Evolutionary conservation across 2,329 filamentous ascomycete species (phyloP), one percentile per base, ranked within the genome.

Genomic region (Coniochaeta sp.): DNA sequence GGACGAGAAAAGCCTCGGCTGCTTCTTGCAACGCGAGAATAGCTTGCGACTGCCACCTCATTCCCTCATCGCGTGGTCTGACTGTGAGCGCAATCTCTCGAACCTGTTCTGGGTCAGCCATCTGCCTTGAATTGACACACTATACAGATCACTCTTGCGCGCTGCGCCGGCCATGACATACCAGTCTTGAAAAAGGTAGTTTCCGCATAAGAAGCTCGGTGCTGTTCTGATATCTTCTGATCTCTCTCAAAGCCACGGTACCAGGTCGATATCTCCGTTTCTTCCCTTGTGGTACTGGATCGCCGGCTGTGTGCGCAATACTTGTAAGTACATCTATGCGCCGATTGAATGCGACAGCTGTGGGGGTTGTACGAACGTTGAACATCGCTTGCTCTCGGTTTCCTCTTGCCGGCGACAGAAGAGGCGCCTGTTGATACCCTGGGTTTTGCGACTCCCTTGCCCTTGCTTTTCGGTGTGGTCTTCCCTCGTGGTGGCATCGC

Each of bases 41-140:
- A 58, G 95, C 93, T 69, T 96, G 93, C 59, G 90, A 96, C 78
- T 98, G 95, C 93, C 95, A 99, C 67, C 93, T 86, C 74, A 98
- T 86, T 62, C 90, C 88, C 60, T 86, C 79, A 62, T 84, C 85
- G 38, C 75, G 74, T 4, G 85, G 83, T 19, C 87, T 85, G 62
- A 88, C 80, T 1, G 81, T 76, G 30, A 90, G 71, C 4, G 89
- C 89, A 65, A 92, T 90, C 76, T 92, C 89, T 73, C 89, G 87
- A 60, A 90, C 79, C 81, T 83, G 63, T 28, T n/a, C 34, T 14
- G 24, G 8, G 24, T 28, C 24, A 55, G 54, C 19, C 55, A 24
- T 30, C 55, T 44, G 10, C 22, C 38, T 17, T 4, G 17, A 9
- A 19, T n/a, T n/a, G 12, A 14, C 14, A 36, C 34, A 36, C 34